A percentile compares a stretch with the other conserved stretches of the same genome.
phyloP scores from a whole-genome alignment of 257 asterid genomes.

The Solanum chaucha region DNA sequence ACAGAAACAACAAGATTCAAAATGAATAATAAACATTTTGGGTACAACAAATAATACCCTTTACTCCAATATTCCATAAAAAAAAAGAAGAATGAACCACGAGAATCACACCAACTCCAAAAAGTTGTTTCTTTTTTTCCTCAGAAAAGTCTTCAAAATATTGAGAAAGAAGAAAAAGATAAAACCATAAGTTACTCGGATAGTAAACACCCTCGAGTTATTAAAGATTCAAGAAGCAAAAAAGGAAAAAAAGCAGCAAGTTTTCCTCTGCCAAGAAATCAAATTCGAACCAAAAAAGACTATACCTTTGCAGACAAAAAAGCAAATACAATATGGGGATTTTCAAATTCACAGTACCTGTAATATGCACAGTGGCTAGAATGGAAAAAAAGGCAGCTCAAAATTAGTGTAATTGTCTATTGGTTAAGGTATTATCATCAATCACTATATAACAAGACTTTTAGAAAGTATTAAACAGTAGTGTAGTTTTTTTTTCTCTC shows the following conservation, averaged over 20 bases:
- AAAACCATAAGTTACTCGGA: too few species aligned
- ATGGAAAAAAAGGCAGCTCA: not conserved
- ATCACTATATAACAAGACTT: not conserved
- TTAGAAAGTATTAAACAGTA: not conserved
- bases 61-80: not conserved
- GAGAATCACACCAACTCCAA: conserved; percentile 5
- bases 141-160: not conserved
- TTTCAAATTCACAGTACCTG: not conserved
- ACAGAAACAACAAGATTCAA: not conserved
- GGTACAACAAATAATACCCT: not conserved
- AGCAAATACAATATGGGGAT: not conserved
- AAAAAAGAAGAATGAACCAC: not conserved
- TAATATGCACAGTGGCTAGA: not conserved
- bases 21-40: not conserved
- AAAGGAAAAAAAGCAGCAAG: not conserved
- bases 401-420: not conserved
- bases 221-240: too few species aligned
- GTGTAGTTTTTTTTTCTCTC: not conserved
- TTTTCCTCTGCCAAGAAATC: not conserved
- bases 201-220: too few species aligned
- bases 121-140: not conserved
- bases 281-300: not conserved
- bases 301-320: not conserved
- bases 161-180: too few species aligned
- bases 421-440: not conserved